Evolutionary conservation across 192 early-diverging fungal genomes (phyloP).

Genomic region (Umbelopsis ramanniana): DNA sequence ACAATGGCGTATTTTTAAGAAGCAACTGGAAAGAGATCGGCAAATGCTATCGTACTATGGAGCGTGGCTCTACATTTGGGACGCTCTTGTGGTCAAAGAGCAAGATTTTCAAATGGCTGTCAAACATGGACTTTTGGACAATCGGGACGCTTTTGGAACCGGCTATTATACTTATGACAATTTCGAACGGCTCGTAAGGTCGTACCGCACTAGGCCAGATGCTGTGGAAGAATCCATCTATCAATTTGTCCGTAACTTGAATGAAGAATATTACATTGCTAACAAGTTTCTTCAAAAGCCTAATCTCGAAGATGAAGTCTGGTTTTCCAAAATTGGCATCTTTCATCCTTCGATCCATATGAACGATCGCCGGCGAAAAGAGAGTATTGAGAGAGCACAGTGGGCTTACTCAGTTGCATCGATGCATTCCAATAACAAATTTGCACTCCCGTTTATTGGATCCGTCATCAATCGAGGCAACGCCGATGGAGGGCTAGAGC

Average conservation of each 20-base stretch:
- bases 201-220: background rate
- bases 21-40: background rate
- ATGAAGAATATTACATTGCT: background rate
- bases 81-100: background rate
- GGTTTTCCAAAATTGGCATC: background rate
- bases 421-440: too few species aligned
- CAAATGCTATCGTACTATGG: background rate
- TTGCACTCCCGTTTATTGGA: too few species aligned
- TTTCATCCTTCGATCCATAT: background rate
- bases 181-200: background rate
- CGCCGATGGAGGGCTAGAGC: background rate
- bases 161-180: background rate
- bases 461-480: too few species aligned
- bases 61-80: background rate
- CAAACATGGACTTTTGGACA: background rate
- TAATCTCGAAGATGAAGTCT: background rate
- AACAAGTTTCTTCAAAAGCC: background rate
- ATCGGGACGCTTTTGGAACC: background rate
- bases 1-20: background rate
- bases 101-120: background rate
- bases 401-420: too few species aligned
- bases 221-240: background rate
- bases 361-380: background rate
- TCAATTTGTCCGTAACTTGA: background rate
- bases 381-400: background rate